A percentile compares a stretch with the other conserved stretches of the same genome.
Conservation (phyloP, 768 basidiomycete genomes). For the Termitomyces sp. region DNA sequence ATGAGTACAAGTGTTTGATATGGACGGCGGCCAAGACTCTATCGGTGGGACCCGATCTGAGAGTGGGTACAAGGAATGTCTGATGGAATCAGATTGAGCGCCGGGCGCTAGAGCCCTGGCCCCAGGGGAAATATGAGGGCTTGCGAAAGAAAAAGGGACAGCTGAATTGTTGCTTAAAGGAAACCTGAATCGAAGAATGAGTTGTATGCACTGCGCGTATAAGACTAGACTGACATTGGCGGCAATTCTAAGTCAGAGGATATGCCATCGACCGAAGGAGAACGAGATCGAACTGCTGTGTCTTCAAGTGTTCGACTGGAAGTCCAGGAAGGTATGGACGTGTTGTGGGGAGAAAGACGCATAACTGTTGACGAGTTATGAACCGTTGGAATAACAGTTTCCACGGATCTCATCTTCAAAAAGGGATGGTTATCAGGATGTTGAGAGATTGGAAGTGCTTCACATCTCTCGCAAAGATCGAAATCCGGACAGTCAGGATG, state of each 20-base stretch:
- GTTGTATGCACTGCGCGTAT: background rate
- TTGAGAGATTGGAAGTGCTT: slow-evolving; percentile 72
- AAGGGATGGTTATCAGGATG: slow-evolving; percentile 72
- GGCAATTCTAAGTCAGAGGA: background rate
- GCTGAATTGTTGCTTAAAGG: background rate
- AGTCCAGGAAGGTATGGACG: background rate
- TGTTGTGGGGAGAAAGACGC: background rate
- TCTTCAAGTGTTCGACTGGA: background rate
- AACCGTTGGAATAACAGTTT: slow-evolving; percentile 37
- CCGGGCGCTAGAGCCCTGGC: background rate
- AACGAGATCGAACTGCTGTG: background rate
- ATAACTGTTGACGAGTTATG: slow-evolving; percentile 13
- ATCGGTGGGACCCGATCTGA: background rate
- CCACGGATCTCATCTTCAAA: slow-evolving; percentile 63
- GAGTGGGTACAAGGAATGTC: slow-evolving; percentile 5
- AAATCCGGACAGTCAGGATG: slow-evolving; percentile 74
- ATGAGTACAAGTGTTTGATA: background rate
- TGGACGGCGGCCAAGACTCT: background rate
- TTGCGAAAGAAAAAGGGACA: background rate
- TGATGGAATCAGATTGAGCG: background rate
- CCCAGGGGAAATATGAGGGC: background rate
- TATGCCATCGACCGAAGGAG: background rate
- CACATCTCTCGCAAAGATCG: slow-evolving; percentile 77
- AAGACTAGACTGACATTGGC: background rate
- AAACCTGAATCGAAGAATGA: background rate